Evolutionary conservation across 2,329 filamentous ascomycete genomes (phyloP).

Genomic region (Colletotrichum viniferum): DNA sequence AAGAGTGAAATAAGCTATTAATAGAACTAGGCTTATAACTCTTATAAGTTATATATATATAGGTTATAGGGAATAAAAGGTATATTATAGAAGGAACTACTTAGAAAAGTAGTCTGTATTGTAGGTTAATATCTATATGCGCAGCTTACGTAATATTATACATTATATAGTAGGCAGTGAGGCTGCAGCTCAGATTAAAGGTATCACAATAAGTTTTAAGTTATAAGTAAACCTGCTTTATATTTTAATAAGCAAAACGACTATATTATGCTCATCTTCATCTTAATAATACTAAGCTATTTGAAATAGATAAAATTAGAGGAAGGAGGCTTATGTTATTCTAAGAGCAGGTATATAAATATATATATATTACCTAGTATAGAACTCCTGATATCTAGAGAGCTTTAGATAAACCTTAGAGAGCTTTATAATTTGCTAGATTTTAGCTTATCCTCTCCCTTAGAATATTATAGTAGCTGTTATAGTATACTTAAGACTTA

Average conservation of each 20-base stretch:
- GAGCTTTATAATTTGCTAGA: background rate
- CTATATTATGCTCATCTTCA: background rate
- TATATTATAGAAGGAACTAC: too few relatives aligned
- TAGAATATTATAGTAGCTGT: background rate
- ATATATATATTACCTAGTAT: background rate
- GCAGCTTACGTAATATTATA: too few relatives aligned
- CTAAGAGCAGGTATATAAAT: background rate
- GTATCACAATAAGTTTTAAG: too few relatives aligned
- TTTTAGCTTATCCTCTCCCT: background rate
- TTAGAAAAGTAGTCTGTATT: too few relatives aligned
- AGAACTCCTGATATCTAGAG: background rate
- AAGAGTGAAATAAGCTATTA: too few relatives aligned
- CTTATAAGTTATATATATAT: too few relatives aligned
- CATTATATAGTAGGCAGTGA: too few relatives aligned
- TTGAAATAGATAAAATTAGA: background rate
- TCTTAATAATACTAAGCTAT: background rate
- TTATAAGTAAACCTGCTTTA: background rate
- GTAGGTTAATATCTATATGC: too few relatives aligned
- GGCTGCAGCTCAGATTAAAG: too few relatives aligned
- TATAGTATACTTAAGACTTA: background rate
- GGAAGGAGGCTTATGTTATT: background rate
- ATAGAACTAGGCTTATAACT: too few relatives aligned
- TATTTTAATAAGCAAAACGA: background rate
- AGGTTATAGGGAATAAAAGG: too few relatives aligned
- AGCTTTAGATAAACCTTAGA: background rate